phyloP scores from a whole-genome alignment of 371 early-diverging fungal genomes.

The Smittium mucronatum region DNA sequence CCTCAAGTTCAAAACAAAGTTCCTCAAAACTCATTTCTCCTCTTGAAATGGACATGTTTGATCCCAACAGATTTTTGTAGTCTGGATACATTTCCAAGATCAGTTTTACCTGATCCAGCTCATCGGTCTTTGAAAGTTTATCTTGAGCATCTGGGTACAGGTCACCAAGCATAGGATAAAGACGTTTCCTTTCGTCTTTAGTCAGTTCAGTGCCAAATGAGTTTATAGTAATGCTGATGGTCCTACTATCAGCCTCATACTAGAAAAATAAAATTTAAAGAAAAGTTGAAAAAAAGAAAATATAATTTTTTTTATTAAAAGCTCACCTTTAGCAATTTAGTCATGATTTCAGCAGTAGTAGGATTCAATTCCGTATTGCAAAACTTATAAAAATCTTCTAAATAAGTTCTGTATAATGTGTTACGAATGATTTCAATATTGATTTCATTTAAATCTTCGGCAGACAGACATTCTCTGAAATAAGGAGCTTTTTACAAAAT shows the following conservation, averaged over 20 bases:
- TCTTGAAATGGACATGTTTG: too few relatives aligned
- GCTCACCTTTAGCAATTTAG: slow-evolving; percentile 52
- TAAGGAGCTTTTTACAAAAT: slow-evolving; percentile 69
- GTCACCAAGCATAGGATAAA: slow-evolving; percentile 83
- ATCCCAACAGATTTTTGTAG: slow-evolving; percentile 28
- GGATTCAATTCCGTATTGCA: slow-evolving; percentile 68
- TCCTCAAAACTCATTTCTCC: slow-evolving; percentile 70
- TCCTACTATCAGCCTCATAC: slow-evolving; percentile 96
- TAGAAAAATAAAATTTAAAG: slow-evolving; percentile 25
- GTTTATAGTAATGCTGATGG: slow-evolving; percentile 95
- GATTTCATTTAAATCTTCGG: slow-evolving; percentile 93
- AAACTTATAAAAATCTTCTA: slow-evolving; percentile 93
- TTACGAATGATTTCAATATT: slow-evolving; percentile 98
- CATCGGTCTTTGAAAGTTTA: slow-evolving; percentile 79
- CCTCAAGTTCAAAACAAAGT: slow-evolving; percentile 89
- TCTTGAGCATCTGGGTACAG: slow-evolving; percentile 79
- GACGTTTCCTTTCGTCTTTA: slow-evolving; percentile 85
- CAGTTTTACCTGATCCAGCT: slow-evolving; percentile 81
- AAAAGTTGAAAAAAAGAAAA: background rate
- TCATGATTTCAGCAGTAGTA: slow-evolving; percentile 84
- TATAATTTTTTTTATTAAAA: background rate
- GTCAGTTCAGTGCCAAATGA: slow-evolving; percentile 91
- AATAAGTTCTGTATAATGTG: slow-evolving; percentile 92
- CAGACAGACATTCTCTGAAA: slow-evolving; percentile 89
- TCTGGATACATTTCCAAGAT: slow-evolving; percentile 69